These are phyloP conservation scores for Aspergillus panamensis DNA, from an alignment of 495 filamentous ascomycete species.

Conservation along the genomic window DNA sequence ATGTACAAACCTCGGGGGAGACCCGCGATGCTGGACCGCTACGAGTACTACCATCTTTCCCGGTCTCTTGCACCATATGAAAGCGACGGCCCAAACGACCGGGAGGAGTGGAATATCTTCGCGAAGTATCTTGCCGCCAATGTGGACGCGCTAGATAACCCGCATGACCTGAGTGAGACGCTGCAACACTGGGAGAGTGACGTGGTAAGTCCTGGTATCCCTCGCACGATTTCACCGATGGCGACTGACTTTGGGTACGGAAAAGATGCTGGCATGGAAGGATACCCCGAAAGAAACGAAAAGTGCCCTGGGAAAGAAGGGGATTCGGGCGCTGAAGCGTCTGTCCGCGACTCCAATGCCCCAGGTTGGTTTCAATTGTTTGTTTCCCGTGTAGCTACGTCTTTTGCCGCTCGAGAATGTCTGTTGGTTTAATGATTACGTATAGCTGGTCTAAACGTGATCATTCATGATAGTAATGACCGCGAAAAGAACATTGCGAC, in stretches of 20 bases:
- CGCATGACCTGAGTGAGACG: conserved; percentile 14
- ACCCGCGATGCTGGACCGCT: not conserved
- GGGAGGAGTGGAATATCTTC: conserved; percentile 20
- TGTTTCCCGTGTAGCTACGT: not conserved
- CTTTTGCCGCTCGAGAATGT: not conserved
- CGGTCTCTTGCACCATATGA: conserved; percentile 16
- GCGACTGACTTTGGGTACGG: not conserved
- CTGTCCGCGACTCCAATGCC: conserved; percentile 7
- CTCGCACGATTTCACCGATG: not conserved
- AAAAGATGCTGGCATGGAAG: not conserved
- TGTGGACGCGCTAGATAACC: conserved; percentile 1
- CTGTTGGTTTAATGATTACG: not conserved
- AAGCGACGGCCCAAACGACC: conserved; percentile 14
- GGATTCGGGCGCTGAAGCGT: conserved; percentile 6
- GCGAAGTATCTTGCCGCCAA: conserved; percentile 8
- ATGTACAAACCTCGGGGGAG: not conserved
- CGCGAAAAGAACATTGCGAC: too few species aligned
- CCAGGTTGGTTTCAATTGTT: not conserved
- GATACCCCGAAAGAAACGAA: not conserved
- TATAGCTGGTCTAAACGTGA: not conserved
- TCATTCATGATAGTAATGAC: not conserved
- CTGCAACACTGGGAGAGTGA: conserved; percentile 7
- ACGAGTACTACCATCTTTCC: conserved; percentile 13
- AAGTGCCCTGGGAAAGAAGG: not conserved
- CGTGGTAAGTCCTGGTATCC: conserved; percentile 5